These are phyloP conservation scores for Xylaria sp. DNA, from an alignment of 2,329 filamentous ascomycete genomes.

Conservation along the genomic window DNA sequence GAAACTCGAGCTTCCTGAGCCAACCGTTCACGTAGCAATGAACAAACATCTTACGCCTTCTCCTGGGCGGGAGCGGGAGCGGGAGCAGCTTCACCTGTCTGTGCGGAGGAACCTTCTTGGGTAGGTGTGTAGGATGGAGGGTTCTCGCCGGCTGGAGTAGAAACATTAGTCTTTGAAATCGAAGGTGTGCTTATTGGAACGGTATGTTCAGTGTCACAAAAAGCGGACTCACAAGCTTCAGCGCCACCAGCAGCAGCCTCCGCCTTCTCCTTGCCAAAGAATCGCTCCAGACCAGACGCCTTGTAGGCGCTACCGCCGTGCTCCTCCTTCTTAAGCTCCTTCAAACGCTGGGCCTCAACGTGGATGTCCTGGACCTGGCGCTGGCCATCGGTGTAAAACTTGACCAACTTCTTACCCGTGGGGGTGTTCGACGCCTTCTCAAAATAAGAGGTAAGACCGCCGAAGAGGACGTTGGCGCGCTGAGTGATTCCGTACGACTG, in stretches of 20 bases:
- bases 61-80: conserved; percentile 5
- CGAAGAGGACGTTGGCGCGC: conserved; percentile 59
- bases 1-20: conserved; percentile 3
- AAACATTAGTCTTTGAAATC: conserved; percentile 16
- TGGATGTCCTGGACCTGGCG: conserved; percentile 95
- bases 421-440: conserved; percentile 86
- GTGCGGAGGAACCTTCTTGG: background rate
- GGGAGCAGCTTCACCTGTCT: background rate
- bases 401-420: conserved; percentile 78
- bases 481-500: conserved; percentile 75
- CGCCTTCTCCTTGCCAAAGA: conserved; percentile 51
- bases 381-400: conserved; percentile 79
- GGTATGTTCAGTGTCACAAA: background rate
- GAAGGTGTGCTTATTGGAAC: background rate
- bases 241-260: conserved; percentile 21
- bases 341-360: conserved; percentile 79
- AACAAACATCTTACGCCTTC: conserved; percentile 9
- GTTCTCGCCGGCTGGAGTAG: conserved; percentile 3
- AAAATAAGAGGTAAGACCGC: conserved; percentile 79
- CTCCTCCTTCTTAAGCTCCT: conserved; percentile 74
- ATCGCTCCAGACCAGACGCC: conserved; percentile 51
- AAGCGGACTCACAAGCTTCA: conserved; percentile 17
- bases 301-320: conserved; percentile 55
- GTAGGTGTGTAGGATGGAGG: conserved; percentile 1
- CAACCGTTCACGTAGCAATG: background rate